These are phyloP conservation scores for Dissophora ornata DNA, from an alignment of 192 early-diverging fungal genomes.

Conservation along the genomic window DNA sequence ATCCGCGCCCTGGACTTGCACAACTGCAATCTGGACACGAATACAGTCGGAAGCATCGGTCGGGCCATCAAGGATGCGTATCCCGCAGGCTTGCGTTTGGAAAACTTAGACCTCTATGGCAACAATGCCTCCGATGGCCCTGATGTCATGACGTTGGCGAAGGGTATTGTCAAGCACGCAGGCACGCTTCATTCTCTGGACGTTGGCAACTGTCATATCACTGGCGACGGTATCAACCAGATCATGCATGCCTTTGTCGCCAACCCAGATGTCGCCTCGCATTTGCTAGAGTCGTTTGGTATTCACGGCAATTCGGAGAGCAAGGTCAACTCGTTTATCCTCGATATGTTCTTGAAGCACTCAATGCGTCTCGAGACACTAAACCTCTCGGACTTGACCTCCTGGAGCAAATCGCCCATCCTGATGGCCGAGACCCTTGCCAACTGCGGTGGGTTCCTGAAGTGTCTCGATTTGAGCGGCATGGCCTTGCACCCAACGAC, in stretches of 20 bases:
- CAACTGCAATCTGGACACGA: slow-evolving; percentile 30
- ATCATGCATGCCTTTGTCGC: slow-evolving; percentile 54
- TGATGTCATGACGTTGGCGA: slow-evolving; percentile 50
- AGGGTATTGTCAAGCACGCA: slow-evolving; percentile 52
- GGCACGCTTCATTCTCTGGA: slow-evolving; percentile 35
- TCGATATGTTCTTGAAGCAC: slow-evolving; percentile 53
- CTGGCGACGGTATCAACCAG: slow-evolving; percentile 53
- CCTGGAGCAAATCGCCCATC: slow-evolving; percentile 52
- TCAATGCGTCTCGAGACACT: slow-evolving; percentile 45
- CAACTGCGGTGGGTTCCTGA: slow-evolving; percentile 38
- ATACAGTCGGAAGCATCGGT: slow-evolving; percentile 37
- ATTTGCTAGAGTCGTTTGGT: slow-evolving; percentile 34
- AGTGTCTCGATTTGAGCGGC: slow-evolving; percentile 30
- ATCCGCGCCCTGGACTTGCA: slow-evolving; percentile 37
- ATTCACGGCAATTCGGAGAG: slow-evolving; percentile 42
- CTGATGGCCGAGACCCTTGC: slow-evolving; percentile 49
- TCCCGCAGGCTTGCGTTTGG: slow-evolving; percentile 25
- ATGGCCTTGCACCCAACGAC: slow-evolving; percentile 49
- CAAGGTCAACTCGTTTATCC: slow-evolving; percentile 51
- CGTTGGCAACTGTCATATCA: slow-evolving; percentile 45
- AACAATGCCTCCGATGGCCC: slow-evolving; percentile 47
- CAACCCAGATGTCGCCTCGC: slow-evolving; percentile 49
- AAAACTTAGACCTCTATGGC: slow-evolving; percentile 26
- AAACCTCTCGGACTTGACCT: slow-evolving; percentile 35
- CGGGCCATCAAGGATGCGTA: slow-evolving; percentile 35